These are phyloP conservation scores for Flaveria floridana DNA, from an alignment of 140 eudicot species.

Conservation along the genomic window DNA sequence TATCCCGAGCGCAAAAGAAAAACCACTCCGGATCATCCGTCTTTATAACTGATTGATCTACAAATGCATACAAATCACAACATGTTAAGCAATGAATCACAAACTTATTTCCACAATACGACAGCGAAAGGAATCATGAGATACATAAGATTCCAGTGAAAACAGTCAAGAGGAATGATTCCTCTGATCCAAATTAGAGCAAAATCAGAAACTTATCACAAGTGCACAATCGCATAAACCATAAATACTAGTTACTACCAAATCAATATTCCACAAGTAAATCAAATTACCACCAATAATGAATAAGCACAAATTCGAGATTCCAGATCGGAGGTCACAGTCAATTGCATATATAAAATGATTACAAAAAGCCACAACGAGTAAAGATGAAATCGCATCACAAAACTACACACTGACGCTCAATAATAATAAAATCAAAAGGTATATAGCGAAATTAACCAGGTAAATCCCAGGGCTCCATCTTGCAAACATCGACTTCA, in stretches of 20 bases:
- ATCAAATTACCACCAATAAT: neutral
- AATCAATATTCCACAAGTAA: neutral
- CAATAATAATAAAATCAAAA: neutral
- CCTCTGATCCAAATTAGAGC: neutral
- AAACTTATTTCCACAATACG: neutral
- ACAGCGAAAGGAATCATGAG: neutral
- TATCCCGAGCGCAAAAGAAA: constrained; percentile 78
- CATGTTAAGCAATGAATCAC: neutral
- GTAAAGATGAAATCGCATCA: constrained; percentile 21
- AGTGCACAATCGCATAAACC: constrained; percentile 1
- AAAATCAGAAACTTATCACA: neutral
- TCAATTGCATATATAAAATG: constrained; percentile 16
- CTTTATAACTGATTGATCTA: constrained; percentile 68
- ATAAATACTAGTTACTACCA: neutral
- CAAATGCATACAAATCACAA: neutral
- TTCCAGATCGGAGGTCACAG: constrained; percentile 25
- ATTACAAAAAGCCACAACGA: constrained; percentile 2
- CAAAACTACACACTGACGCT: neutral
- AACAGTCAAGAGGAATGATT: neutral
- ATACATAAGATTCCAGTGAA: constrained; percentile 3
- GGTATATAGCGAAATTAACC: constrained; percentile 32
- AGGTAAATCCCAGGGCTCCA: constrained; percentile 93
- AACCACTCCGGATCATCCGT: constrained; percentile 82
- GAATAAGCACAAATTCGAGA: constrained; percentile 34
- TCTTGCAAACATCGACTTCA: constrained; percentile 74